A percentile compares a stretch with the other conserved stretches of the same genome.
Conservation (phyloP, 1,139 yeast genomes). For the Yarrowia galli region DNA sequence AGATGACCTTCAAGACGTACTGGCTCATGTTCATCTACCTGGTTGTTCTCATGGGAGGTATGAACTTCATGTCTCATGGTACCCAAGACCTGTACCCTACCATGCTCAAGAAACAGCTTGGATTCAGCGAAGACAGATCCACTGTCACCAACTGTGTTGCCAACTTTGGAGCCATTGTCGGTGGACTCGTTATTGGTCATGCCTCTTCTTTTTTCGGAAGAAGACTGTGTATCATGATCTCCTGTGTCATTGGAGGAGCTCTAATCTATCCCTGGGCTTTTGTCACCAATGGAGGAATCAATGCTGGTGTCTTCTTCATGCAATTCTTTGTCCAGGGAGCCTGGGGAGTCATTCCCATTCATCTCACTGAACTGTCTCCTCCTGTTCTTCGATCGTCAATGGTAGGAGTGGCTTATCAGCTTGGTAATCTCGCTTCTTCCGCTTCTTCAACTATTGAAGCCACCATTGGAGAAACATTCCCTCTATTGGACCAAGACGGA, state of each 20-base stretch:
- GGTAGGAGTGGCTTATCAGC: constrained; percentile 18
- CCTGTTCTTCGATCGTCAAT: constrained; percentile 8
- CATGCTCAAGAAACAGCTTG: constrained; percentile 46
- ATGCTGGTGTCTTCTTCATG: constrained; percentile 41
- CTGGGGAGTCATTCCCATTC: constrained; percentile 20
- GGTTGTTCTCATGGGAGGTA: constrained; percentile 58
- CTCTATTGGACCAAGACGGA: background rate
- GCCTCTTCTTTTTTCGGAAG: constrained; percentile 2
- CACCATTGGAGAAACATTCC: constrained; percentile 12
- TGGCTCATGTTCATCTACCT: constrained; percentile 58
- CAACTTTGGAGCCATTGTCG: constrained; percentile 18
- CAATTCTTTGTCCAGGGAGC: constrained; percentile 19
- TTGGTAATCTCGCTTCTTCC: constrained; percentile 10
- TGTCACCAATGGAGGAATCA: constrained; percentile 46
- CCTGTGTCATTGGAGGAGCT: constrained; percentile 10
- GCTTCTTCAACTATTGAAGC: constrained; percentile 25
- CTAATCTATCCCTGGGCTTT: constrained; percentile 27
- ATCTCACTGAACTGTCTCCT: constrained; percentile 4
- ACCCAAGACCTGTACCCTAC: constrained; percentile 72
- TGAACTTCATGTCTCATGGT: constrained; percentile 63
- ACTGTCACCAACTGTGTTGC: constrained; percentile 17
- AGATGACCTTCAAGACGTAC: constrained; percentile 47
- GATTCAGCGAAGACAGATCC: background rate
- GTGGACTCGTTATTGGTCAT: background rate
- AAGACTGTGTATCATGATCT: constrained; percentile 15